Percentiles rank a stretch among this genome's conserved stretches.
Evolutionary conservation across 305 asterid species (phyloP).

Genomic region (Coffea humblotiana): DNA sequence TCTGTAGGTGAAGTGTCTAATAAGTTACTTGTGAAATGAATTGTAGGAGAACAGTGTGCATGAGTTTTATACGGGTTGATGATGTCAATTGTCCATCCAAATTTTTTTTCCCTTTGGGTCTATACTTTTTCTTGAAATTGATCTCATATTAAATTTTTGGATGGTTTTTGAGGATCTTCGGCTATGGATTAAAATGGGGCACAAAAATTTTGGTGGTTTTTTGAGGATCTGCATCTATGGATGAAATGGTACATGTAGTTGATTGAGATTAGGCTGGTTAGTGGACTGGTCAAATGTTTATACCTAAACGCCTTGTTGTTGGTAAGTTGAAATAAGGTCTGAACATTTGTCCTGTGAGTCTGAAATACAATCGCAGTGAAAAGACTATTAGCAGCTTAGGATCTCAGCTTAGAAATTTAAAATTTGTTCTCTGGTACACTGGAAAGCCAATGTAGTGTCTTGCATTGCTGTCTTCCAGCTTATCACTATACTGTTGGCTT

Average conservation of each 20-base stretch:
- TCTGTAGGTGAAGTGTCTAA: background rate
- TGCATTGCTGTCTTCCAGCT: background rate
- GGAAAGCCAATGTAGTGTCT: background rate
- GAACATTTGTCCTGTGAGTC: too few relatives aligned
- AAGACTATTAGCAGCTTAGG: background rate
- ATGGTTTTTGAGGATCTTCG: background rate
- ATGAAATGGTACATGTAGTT: background rate
- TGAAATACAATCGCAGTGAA: background rate
- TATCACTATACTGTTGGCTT: background rate
- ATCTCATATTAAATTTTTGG: background rate
- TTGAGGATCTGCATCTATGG: background rate
- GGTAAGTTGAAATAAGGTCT: background rate
- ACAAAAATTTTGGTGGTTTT: background rate
- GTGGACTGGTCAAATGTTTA: background rate
- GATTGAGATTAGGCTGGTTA: background rate
- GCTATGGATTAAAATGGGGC: background rate
- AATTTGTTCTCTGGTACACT: background rate
- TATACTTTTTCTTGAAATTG: background rate
- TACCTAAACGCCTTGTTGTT: background rate
- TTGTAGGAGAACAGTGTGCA: background rate
- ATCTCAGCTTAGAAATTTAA: background rate
- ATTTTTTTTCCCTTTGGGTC: background rate
- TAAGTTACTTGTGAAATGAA: background rate
- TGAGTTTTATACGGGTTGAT: background rate
- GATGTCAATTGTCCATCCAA: background rate